Conservation (phyloP, 75 land plant genomes). For the Selaginella moellendorffii region DNA sequence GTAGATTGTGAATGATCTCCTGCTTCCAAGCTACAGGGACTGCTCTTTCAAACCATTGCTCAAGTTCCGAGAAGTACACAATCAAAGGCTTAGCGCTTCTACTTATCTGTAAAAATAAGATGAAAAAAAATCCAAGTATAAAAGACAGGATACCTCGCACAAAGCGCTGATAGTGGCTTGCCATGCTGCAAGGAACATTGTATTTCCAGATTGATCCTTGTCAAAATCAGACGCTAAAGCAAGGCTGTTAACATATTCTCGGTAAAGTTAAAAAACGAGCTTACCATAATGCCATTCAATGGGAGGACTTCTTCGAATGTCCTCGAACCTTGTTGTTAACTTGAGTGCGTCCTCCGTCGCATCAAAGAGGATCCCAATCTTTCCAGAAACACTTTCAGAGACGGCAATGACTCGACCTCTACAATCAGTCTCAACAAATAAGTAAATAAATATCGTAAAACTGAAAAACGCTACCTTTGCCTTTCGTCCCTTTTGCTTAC, state of each 20-base stretch:
- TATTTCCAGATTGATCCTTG: neutral
- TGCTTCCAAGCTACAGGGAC: conserved; percentile 53
- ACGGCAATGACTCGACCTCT: neutral
- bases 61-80: conserved; percentile 78
- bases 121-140: too few relatives aligned
- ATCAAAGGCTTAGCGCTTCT: conserved; percentile 49
- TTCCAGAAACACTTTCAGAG: neutral
- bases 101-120: conserved; percentile 36
- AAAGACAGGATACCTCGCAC: neutral
- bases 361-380: neutral
- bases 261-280: too few relatives aligned
- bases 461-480: neutral
- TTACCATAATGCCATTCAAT: neutral
- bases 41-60: conserved; percentile 75
- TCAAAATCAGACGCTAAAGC: neutral
- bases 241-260: too few relatives aligned
- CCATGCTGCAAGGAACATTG: neutral
- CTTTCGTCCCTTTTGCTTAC: neutral
- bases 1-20: conserved; percentile 48
- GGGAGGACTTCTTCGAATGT: neutral
- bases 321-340: too few relatives aligned
- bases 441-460: neutral
- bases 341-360: neutral
- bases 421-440: neutral
- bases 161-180: neutral